phyloP scores from a whole-genome alignment of 805 yeast genomes.

The Jamesozyma lodderae region DNA sequence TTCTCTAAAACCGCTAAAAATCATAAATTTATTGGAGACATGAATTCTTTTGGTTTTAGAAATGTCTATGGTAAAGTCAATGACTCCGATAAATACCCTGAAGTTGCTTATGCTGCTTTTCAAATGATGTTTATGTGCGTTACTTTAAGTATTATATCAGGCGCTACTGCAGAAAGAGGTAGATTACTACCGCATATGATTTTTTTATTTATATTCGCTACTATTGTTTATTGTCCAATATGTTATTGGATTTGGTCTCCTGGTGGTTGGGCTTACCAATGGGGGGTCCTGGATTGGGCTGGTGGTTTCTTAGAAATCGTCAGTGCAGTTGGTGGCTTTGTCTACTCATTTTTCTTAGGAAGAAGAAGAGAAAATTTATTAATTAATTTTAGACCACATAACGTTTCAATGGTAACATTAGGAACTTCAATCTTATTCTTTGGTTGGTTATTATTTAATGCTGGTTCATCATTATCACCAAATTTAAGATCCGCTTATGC shows the following conservation, averaged over 20 bases:
- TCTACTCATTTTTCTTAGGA: constrained; percentile 72
- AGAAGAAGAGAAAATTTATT: constrained; percentile 64
- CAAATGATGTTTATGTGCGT: constrained; percentile 89
- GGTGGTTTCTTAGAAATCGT: constrained; percentile 96
- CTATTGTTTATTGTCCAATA: constrained; percentile 88
- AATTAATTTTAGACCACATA: constrained; percentile 90
- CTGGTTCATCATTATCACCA: constrained; percentile 79
- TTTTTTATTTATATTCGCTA: constrained; percentile 79
- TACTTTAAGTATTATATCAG: constrained; percentile 85
- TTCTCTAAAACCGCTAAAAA: constrained; percentile 63
- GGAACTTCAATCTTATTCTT: constrained; percentile 85
- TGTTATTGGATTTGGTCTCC: constrained; percentile 93
- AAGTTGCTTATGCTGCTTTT: constrained; percentile 73
- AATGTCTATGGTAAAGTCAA: constrained; percentile 45
- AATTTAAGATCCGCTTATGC: constrained; percentile 79
- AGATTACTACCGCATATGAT: constrained; percentile 76
- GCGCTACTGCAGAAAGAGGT: constrained; percentile 91
- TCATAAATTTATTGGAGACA: constrained; percentile 81
- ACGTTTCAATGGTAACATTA: constrained; percentile 79
- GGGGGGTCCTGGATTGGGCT: constrained; percentile 93
- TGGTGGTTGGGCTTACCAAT: constrained; percentile 86
- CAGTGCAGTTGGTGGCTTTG: constrained; percentile 86
- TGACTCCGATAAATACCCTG: constrained; percentile 46
- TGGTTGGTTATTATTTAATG: constrained; percentile 96
- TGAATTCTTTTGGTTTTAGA: constrained; percentile 74